Evolutionary conservation across 164 flowering plant genomes (phyloP).

Genomic region (Aristolochia contorta): DNA sequence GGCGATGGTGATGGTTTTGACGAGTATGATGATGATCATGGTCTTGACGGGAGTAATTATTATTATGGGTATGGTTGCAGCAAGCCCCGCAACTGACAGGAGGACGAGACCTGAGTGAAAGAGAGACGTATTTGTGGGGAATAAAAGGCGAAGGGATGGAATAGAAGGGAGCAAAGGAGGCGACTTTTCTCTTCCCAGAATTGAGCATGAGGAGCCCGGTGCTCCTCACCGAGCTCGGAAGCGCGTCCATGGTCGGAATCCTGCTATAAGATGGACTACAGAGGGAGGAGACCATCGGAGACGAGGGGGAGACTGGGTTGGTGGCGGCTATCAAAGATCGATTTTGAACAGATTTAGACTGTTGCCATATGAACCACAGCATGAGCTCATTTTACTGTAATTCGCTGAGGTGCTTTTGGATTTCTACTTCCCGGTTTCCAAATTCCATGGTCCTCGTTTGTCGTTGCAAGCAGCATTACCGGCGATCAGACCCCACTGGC

Average conservation of each 20-base stretch:
- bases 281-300: too few relatives aligned
- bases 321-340: background rate
- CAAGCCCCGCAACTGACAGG: background rate
- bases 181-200: background rate
- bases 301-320: background rate
- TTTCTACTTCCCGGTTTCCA: too few relatives aligned
- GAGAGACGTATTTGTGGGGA: background rate
- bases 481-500: too few relatives aligned
- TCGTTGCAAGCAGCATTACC: too few relatives aligned
- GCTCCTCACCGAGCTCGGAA: conserved; percentile 5
- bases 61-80: conserved; percentile 2
- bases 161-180: background rate
- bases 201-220: conserved; percentile 1
- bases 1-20: conserved; percentile 17
- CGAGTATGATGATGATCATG: conserved; percentile 7
- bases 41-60: conserved; percentile 15
- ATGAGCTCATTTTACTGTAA: conserved; percentile 2
- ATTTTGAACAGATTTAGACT: background rate
- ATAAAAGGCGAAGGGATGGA: conserved; percentile 2
- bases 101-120: too few relatives aligned
- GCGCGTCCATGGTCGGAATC: conserved; percentile 3
- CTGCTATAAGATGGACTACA: too few relatives aligned
- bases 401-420: too few relatives aligned
- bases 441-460: too few relatives aligned
- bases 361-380: conserved; percentile 3